Conservation (phyloP, 1,284 basidiomycete species). For the Wallemia hederae region DNA sequence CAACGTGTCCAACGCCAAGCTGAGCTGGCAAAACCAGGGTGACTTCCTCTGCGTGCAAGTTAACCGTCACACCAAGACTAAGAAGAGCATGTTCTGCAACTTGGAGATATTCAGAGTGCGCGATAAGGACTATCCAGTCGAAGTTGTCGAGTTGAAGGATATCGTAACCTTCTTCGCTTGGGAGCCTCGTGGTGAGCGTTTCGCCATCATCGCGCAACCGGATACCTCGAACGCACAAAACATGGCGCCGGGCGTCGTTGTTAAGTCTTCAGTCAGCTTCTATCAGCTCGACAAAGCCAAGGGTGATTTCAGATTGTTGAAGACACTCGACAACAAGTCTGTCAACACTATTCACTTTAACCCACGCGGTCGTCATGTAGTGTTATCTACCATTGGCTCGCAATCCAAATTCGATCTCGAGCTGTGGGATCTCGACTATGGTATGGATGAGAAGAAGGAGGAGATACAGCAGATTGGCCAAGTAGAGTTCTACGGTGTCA, state of each 20-base stretch:
- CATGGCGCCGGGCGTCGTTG: constrained; percentile 58
- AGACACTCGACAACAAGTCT: constrained; percentile 52
- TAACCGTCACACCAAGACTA: constrained; percentile 95
- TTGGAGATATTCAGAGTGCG: constrained; percentile 91
- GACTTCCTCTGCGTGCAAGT: constrained; percentile 99
- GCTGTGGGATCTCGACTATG: constrained; percentile 96
- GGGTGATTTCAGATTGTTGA: constrained; percentile 77
- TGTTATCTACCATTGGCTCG: constrained; percentile 82
- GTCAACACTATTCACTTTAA: constrained; percentile 95
- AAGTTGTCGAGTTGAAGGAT: constrained; percentile 92
- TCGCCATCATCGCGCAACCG: constrained; percentile 42
- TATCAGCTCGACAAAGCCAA: constrained; percentile 79
- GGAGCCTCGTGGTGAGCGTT: constrained; percentile 89
- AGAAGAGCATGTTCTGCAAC: constrained; percentile 97
- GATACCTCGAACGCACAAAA: constrained; percentile 70
- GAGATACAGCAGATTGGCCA: constrained; percentile 48
- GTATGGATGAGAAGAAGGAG: constrained; percentile 29
- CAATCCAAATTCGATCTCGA: constrained; percentile 88
- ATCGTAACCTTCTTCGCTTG: constrained; percentile 90
- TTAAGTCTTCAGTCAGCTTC: constrained; percentile 91
- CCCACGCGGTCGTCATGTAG: constrained; percentile 79
- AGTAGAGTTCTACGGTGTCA: constrained; percentile 93
- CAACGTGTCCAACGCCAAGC: constrained; percentile 91
- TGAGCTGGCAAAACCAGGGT: constrained; percentile 96
- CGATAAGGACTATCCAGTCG: constrained; percentile 93